Conservation (phyloP, 192 early-diverging fungal species). For the Backusella australiensis region DNA sequence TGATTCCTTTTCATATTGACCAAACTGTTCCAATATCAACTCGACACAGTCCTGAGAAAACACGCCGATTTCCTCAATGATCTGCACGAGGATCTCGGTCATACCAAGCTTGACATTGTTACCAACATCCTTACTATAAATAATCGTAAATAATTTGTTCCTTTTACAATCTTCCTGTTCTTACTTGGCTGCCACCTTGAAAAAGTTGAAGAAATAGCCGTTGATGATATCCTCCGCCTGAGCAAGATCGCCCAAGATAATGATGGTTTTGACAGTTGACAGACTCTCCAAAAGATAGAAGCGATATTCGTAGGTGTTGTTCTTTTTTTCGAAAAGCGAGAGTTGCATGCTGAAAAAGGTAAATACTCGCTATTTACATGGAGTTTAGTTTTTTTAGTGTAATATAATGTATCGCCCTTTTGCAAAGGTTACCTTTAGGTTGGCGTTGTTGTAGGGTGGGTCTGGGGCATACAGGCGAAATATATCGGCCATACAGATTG, state of each 20-base stretch:
- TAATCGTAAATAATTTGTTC: not conserved
- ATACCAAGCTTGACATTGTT: slow-evolving; percentile 79
- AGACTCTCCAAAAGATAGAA: slow-evolving; percentile 90
- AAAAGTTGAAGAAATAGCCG: slow-evolving; percentile 69
- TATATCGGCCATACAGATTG: slow-evolving; percentile 91
- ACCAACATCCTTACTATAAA: slow-evolving; percentile 57
- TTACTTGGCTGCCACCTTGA: slow-evolving; percentile 41
- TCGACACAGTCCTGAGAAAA: slow-evolving; percentile 84
- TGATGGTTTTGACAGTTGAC: slow-evolving; percentile 78
- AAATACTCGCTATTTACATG: slow-evolving; percentile 64
- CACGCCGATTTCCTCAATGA: slow-evolving; percentile 70
- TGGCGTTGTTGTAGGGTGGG: slow-evolving; percentile 77
- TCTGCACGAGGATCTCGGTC: slow-evolving; percentile 77
- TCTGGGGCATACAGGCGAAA: slow-evolving; percentile 92
- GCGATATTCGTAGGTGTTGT: slow-evolving; percentile 68
- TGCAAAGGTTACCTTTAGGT: slow-evolving; percentile 62
- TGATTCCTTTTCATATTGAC: slow-evolving; percentile 62
- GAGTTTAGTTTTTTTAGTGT: not conserved
- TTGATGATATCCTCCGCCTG: slow-evolving; percentile 68
- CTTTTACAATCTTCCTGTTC: not conserved
- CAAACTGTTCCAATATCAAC: slow-evolving; percentile 77
- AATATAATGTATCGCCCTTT: not conserved
- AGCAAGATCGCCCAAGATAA: slow-evolving; percentile 75
- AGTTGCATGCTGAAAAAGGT: slow-evolving; percentile 80
- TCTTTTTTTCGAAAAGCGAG: slow-evolving; percentile 52